phyloP scores from a whole-genome alignment of 331 rosid species.

The Stylosanthes scabra region DNA sequence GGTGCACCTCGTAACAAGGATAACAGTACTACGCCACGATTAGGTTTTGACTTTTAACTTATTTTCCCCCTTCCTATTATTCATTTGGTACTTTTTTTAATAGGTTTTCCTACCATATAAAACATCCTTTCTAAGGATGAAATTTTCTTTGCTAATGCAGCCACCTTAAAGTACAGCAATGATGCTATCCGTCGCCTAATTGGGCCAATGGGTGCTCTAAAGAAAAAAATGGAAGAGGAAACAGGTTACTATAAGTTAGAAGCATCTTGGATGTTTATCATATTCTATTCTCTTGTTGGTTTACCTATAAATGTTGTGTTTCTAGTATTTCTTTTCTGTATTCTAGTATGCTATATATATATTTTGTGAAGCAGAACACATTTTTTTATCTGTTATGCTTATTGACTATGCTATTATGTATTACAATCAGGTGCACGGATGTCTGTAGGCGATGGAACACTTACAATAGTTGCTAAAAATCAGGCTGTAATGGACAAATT shows the following conservation, averaged over 20 bases:
- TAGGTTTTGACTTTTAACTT: conserved; percentile 59
- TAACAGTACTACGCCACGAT: conserved; percentile 65
- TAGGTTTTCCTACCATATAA: conserved; percentile 27
- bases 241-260: conserved; percentile 64
- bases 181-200: conserved; percentile 81
- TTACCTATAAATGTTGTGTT: conserved; percentile 17
- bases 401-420: conserved; percentile 36
- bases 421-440: conserved; percentile 77
- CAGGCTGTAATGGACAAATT: conserved; percentile 81
- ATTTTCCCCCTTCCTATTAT: neutral
- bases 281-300: conserved; percentile 2
- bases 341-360: conserved; percentile 26
- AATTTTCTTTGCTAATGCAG: conserved; percentile 58
- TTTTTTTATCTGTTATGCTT: conserved; percentile 1
- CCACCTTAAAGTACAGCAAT: conserved; percentile 79
- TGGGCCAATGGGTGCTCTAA: conserved; percentile 90
- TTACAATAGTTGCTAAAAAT: conserved; percentile 84
- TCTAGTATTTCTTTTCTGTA: conserved; percentile 11
- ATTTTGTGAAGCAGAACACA: conserved; percentile 1
- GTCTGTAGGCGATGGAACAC: conserved; percentile 89
- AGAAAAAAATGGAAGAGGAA: conserved; percentile 84
- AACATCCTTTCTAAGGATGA: conserved; percentile 32
- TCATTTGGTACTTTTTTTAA: conserved; percentile 17
- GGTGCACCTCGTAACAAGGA: conserved; percentile 61
- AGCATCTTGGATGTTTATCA: conserved; percentile 19